Conservation (phyloP, 1,139 yeast species). For the Hyphopichia khmerensis region DNA sequence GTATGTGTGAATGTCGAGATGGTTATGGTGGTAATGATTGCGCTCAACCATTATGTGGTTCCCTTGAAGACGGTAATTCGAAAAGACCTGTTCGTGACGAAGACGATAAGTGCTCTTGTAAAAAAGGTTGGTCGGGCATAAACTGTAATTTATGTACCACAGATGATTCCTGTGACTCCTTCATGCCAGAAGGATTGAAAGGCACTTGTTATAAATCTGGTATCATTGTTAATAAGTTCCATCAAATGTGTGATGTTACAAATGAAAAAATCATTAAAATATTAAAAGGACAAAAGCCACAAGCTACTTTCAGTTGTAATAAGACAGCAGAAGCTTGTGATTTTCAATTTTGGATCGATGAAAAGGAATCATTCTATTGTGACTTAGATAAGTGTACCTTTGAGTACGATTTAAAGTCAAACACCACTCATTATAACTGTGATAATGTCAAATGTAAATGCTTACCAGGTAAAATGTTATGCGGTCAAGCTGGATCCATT, state of each 20-base stretch:
- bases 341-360: conserved; percentile 95
- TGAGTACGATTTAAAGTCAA: conserved; percentile 59
- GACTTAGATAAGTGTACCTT: conserved; percentile 71
- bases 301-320: conserved; percentile 89
- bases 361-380: conserved; percentile 86
- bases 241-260: conserved; percentile 94
- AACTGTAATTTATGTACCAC: conserved; percentile 81
- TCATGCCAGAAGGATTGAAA: conserved; percentile 81
- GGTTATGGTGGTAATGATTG: conserved; percentile 97
- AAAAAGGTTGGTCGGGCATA: conserved; percentile 88
- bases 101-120: conserved; percentile 62
- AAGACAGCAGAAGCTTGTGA: conserved; percentile 65
- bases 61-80: conserved; percentile 60
- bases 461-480: conserved; percentile 86
- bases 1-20: conserved; percentile 86
- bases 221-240: conserved; percentile 72
- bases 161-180: conserved; percentile 76
- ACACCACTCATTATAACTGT: conserved; percentile 77
- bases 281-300: conserved; percentile 78
- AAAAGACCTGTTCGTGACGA: conserved; percentile 62
- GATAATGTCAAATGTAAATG: conserved; percentile 78
- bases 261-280: conserved; percentile 81
- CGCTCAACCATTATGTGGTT: conserved; percentile 85
- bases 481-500: conserved; percentile 92
- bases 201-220: conserved; percentile 95